Conservation (phyloP, 169 alveolate species). For the Plasmodium coatneyi region DNA sequence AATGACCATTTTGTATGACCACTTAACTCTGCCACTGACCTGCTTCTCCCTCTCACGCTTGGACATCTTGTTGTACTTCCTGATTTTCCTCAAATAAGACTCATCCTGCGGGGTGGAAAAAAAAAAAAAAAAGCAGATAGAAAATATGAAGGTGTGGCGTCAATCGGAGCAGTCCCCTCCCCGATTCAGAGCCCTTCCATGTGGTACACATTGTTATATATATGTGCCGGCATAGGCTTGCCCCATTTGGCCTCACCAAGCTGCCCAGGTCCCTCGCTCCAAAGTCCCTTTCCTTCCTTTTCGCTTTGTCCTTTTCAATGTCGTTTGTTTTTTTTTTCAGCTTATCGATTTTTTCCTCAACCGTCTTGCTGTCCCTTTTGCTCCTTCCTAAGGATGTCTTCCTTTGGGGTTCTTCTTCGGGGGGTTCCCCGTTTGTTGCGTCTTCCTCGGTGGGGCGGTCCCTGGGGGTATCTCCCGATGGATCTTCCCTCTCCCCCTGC, state of each 20-base stretch:
- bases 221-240: background rate
- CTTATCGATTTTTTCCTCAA: conserved; percentile 42
- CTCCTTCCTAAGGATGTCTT: background rate
- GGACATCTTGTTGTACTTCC: conserved; percentile 54
- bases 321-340: conserved; percentile 80
- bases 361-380: background rate
- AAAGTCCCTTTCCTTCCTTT: conserved; percentile 17
- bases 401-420: background rate
- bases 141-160: background rate
- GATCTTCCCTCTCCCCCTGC: background rate
- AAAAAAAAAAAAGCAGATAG: background rate
- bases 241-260: background rate
- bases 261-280: background rate
- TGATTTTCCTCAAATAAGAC: conserved; percentile 19
- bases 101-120: conserved; percentile 25
- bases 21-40: background rate
- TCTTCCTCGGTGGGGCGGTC: background rate
- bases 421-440: background rate
- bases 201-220: background rate
- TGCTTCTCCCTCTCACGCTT: conserved; percentile 49
- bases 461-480: background rate
- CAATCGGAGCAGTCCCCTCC: background rate
- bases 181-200: background rate
- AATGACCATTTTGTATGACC: too few species aligned
- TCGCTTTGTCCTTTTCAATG: conserved; percentile 77